These are phyloP conservation scores for Colletotrichum limetticola DNA, from an alignment of 2,329 filamentous ascomycete species.

Conservation along the genomic window DNA sequence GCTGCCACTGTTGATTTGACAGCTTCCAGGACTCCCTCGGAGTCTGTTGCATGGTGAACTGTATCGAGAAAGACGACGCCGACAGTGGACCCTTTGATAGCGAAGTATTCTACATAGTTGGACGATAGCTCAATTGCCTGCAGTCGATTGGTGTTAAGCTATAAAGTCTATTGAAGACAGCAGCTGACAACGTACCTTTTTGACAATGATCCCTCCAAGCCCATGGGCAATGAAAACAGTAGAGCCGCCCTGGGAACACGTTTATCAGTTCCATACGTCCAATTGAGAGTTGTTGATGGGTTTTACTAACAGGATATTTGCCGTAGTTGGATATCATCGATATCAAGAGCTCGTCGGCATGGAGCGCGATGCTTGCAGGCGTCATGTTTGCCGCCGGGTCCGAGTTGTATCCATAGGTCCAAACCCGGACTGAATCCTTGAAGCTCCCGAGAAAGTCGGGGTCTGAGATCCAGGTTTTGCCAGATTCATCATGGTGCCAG, in stretches of 20 bases:
- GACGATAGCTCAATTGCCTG: not conserved
- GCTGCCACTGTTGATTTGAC: conserved; percentile 34
- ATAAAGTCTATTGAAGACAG: not conserved
- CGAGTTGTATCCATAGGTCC: conserved; percentile 39
- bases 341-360: conserved; percentile 38
- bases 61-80: conserved; percentile 40
- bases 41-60: conserved; percentile 37
- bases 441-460: conserved; percentile 38
- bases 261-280: not conserved
- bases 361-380: conserved; percentile 38
- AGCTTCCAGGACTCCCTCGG: conserved; percentile 36
- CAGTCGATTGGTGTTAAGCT: too few species aligned
- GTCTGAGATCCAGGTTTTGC: conserved; percentile 41
- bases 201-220: conserved; percentile 39
- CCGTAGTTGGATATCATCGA: conserved; percentile 10
- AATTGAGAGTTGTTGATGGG: too few species aligned
- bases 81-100: conserved; percentile 22
- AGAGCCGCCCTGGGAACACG: conserved; percentile 32
- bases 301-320: conserved; percentile 17
- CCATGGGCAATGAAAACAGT: conserved; percentile 41
- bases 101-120: conserved; percentile 15
- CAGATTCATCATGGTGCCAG: conserved; percentile 39
- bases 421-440: conserved; percentile 35
- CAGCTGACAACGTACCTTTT: conserved; percentile 33
- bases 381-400: conserved; percentile 39